A percentile compares a stretch with the other conserved stretches of the same genome.
Evolutionary conservation across 2,329 filamentous ascomycete genomes (phyloP).

Genomic region (Alternaria metachromatica): DNA sequence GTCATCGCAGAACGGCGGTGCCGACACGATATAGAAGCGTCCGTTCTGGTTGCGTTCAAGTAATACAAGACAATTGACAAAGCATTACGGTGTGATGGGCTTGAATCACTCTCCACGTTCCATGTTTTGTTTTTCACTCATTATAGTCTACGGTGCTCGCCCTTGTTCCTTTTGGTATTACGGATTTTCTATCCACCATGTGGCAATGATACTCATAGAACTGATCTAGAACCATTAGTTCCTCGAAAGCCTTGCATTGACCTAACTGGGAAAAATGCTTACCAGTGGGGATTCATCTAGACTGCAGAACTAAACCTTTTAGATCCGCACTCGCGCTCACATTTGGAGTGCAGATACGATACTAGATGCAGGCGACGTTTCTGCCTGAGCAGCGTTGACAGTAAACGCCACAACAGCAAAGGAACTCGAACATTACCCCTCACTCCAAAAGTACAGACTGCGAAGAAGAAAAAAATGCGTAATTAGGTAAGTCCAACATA

Average conservation of each 20-base stretch:
- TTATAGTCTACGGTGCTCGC: too few relatives aligned
- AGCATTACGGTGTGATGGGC: neutral
- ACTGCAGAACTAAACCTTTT: too few relatives aligned
- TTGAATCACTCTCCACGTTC: neutral
- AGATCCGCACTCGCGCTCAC: too few relatives aligned
- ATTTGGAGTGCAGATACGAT: too few relatives aligned
- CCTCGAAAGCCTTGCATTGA: neutral
- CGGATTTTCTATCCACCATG: neutral
- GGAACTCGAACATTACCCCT: neutral
- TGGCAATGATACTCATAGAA: neutral
- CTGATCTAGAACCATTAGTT: neutral
- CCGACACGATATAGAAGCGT: neutral
- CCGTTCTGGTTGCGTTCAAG: neutral
- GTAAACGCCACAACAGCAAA: neutral
- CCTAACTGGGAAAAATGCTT: too few relatives aligned
- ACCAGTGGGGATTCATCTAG: too few relatives aligned
- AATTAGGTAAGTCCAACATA: conserved; percentile 5
- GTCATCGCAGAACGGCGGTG: neutral
- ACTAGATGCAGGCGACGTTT: neutral
- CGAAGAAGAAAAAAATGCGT: neutral
- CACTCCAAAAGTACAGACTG: neutral
- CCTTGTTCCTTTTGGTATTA: too few relatives aligned
- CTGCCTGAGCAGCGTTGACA: neutral
- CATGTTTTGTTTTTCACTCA: neutral
- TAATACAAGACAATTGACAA: neutral